Evolutionary conservation across 2,329 filamentous ascomycete genomes (phyloP), one percentile per base, ranked within the genome.

Genomic region (Phyllosticta citriasiana): DNA sequence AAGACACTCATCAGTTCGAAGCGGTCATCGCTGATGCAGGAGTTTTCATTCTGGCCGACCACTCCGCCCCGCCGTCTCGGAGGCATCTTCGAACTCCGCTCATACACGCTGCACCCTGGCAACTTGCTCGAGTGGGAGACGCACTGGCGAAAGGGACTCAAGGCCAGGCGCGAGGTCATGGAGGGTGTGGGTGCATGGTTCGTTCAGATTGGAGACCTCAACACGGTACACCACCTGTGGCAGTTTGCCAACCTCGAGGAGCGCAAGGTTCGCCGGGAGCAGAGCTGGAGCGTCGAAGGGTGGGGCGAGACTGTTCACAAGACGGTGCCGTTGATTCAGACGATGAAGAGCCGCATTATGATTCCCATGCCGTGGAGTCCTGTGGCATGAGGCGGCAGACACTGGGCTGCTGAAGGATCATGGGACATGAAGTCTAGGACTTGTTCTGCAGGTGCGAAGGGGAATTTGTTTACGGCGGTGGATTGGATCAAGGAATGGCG

Each of bases 21-120:
- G 80, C 85, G 87, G 67, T 88, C 88, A 4, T 97, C 92, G 0
- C 82, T 99, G 57, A 99, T 99, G 94, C 94, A 99, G 75, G 94
- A 99, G 76, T 99, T 99, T 77, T 96, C 92, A 40, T 99, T 99
- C 82, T 99, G 94, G 94, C 94, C 94, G 1, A 99, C 94, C 2
- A 93, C 91, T 0, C 83, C 92, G 4, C 94, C 94, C 0, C 90
- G 94, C 63, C 82, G 90, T 69, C 84, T 99, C 0, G 94, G 94
- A 60, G 94, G 94, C 54, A 77, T 99, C 52, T 99, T 99, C 72
- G 94, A 99, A 79, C 82, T 99, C 35, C 89, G 94, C 58, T 97
- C 94, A 1, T 99, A 99, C 79, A 97, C 91, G 4, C 83, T 99
- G 24, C 91, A 97, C 72, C 94, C 94, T 0, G 94, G 94, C 52